Percentiles rank a stretch among this genome's conserved stretches.
Evolutionary conservation across 2,329 filamentous ascomycete species (phyloP).

Genomic region (Ceratocystis harringtonii): DNA sequence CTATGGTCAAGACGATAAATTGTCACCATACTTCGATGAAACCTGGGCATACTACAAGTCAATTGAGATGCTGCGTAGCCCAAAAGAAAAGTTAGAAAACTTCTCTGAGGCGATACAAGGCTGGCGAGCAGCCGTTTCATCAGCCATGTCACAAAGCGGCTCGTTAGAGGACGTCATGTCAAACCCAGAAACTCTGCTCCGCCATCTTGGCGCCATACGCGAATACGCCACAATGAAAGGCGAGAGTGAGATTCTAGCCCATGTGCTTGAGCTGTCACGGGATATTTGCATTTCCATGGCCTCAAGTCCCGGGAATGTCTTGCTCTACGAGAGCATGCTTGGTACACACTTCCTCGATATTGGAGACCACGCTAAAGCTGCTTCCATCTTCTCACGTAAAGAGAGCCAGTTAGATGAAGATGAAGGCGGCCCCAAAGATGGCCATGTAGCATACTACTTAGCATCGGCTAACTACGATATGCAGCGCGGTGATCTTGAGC

Average conservation of each 20-base stretch:
- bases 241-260: constrained; percentile 31
- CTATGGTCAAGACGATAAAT: constrained; percentile 13
- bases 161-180: constrained; percentile 16
- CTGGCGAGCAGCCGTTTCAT: constrained; percentile 14
- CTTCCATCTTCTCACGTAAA: constrained; percentile 34
- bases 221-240: constrained; percentile 39
- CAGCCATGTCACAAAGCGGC: constrained; percentile 15
- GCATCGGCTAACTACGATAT: constrained; percentile 61
- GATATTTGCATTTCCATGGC: constrained; percentile 25
- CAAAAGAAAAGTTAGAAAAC: not conserved
- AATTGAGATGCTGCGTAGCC: constrained; percentile 14
- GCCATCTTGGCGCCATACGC: constrained; percentile 35
- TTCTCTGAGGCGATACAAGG: constrained; percentile 14
- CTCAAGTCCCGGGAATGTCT: constrained; percentile 25
- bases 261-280: constrained; percentile 33
- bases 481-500: constrained; percentile 47
- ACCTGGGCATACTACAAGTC: constrained; percentile 17
- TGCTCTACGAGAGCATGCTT: constrained; percentile 34
- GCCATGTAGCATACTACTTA: constrained; percentile 40
- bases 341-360: constrained; percentile 39
- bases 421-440: constrained; percentile 26
- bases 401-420: constrained; percentile 36
- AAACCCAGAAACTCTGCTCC: constrained; percentile 34
- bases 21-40: constrained; percentile 12
- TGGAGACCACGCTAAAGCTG: constrained; percentile 37